phyloP scores from a whole-genome alignment of 805 yeast genomes.

The Tanozyma kutaoensis region DNA sequence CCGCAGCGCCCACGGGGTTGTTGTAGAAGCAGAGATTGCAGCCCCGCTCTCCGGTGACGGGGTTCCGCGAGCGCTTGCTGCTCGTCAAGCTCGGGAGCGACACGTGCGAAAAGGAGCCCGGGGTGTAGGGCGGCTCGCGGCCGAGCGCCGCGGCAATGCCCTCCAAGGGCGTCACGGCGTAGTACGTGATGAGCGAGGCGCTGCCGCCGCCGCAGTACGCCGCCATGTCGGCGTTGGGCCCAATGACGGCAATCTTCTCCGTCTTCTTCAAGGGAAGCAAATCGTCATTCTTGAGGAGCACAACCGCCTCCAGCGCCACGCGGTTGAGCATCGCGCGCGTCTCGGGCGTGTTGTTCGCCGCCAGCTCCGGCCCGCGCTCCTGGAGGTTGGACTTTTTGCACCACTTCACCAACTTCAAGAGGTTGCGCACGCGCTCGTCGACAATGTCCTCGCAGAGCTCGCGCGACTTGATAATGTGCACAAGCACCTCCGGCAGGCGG shows the following conservation, averaged over 20 bases:
- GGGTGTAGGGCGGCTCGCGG: slow-evolving; percentile 11
- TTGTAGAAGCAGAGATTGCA: slow-evolving; percentile 11
- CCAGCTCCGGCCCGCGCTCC: slow-evolving; percentile 18
- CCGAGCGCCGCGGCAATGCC: slow-evolving; percentile 25
- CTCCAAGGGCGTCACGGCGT: slow-evolving; percentile 33
- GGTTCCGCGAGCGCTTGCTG: slow-evolving; percentile 7
- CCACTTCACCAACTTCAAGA: slow-evolving; percentile 33
- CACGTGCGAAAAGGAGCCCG: slow-evolving; percentile 21
- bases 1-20: slow-evolving; percentile 9
- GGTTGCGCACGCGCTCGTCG: slow-evolving; percentile 34
- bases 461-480: slow-evolving; percentile 27
- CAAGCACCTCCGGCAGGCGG: slow-evolving; percentile 25
- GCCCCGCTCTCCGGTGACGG: slow-evolving; percentile 12
- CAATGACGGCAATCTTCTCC: slow-evolving; percentile 37
- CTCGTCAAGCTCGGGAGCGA: slow-evolving; percentile 16
- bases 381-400: slow-evolving; percentile 28
- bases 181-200: slow-evolving; percentile 36
- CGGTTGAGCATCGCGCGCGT: slow-evolving; percentile 22
- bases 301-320: slow-evolving; percentile 34
- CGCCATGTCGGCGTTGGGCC: slow-evolving; percentile 41
- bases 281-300: slow-evolving; percentile 41
- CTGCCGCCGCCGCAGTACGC: slow-evolving; percentile 53
- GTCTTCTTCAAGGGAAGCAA: slow-evolving; percentile 33
- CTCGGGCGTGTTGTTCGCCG: slow-evolving; percentile 31
- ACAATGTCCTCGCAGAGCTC: slow-evolving; percentile 27